Conservation (phyloP, 305 asterid genomes). For the Rubia tinctorum region DNA sequence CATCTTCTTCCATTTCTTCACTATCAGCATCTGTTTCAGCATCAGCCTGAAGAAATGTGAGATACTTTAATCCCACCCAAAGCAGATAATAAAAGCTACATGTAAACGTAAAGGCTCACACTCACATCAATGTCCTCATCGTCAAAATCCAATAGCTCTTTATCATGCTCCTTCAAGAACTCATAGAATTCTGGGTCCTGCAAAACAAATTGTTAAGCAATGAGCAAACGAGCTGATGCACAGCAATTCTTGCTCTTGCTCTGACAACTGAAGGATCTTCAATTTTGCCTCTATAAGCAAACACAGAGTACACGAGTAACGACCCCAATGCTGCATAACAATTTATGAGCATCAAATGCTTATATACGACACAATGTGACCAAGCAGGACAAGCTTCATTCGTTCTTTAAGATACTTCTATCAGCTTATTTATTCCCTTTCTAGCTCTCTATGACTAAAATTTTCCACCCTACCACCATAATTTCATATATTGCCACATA, state of each 20-base stretch:
- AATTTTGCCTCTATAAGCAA: neutral
- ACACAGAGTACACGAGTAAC: neutral
- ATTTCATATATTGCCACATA: neutral
- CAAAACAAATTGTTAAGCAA: constrained; percentile 22
- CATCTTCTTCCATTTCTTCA: constrained; percentile 25
- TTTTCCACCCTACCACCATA: neutral
- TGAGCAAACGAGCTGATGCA: constrained; percentile 7
- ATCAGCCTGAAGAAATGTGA: constrained; percentile 38
- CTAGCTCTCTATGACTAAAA: neutral
- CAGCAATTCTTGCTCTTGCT: neutral
- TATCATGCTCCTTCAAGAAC: constrained; percentile 79
- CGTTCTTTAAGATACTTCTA: neutral
- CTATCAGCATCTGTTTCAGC: constrained; percentile 36
- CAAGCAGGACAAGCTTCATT: neutral
- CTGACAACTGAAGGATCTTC: neutral
- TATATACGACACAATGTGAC: neutral
- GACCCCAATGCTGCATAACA: neutral
- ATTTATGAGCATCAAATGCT: neutral
- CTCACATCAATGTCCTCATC: constrained; percentile 72
- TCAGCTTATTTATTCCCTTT: neutral
- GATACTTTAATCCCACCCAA: constrained; percentile 1
- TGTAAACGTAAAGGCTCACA: constrained; percentile 6
- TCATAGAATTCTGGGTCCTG: constrained; percentile 93
- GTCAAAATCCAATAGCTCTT: constrained; percentile 76
- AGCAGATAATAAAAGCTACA: constrained; percentile 9